phyloP scores from a whole-genome alignment of 495 filamentous ascomycete genomes.

The Daldinia vernicosa region DNA sequence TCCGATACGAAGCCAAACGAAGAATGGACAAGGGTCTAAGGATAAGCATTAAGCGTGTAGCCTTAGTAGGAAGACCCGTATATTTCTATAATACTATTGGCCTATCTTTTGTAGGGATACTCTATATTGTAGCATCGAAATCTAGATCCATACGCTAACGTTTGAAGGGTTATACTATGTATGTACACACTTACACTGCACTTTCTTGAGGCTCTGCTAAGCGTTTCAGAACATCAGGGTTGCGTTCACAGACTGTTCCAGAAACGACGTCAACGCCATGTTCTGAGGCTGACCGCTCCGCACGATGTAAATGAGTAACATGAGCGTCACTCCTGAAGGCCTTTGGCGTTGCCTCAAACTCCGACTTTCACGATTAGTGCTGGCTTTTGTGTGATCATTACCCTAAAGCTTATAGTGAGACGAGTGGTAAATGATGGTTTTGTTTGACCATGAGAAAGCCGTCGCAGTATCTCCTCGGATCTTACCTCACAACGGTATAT shows the following conservation, averaged over 20 bases:
- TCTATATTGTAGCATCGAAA: neutral
- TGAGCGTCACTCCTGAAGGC: conserved; percentile 5
- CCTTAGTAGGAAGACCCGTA: conserved; percentile 12
- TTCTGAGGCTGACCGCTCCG: conserved; percentile 4
- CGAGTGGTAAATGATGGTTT: conserved; percentile 3
- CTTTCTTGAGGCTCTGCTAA: conserved; percentile 22
- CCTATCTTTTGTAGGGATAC: neutral
- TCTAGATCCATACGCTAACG: conserved; percentile 25
- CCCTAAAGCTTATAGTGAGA: conserved; percentile 34
- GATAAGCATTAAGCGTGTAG: conserved; percentile 9
- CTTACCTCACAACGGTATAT: neutral
- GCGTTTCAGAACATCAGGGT: conserved; percentile 21
- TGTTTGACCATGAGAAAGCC: conserved; percentile 19
- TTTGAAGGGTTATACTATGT: conserved; percentile 37
- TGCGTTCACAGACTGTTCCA: conserved; percentile 10
- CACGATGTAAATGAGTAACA: conserved; percentile 1
- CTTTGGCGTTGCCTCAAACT: conserved; percentile 20
- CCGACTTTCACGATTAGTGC: conserved; percentile 11
- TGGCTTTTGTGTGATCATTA: conserved; percentile 25
- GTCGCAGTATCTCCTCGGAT: neutral
- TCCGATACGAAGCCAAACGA: conserved; percentile 16
- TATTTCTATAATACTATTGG: neutral
- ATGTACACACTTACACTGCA: conserved; percentile 9
- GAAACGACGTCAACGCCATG: conserved; percentile 20
- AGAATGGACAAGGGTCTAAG: conserved; percentile 18